Conservation (phyloP, 768 basidiomycete genomes). For the Podaxis mareebaensis region DNA sequence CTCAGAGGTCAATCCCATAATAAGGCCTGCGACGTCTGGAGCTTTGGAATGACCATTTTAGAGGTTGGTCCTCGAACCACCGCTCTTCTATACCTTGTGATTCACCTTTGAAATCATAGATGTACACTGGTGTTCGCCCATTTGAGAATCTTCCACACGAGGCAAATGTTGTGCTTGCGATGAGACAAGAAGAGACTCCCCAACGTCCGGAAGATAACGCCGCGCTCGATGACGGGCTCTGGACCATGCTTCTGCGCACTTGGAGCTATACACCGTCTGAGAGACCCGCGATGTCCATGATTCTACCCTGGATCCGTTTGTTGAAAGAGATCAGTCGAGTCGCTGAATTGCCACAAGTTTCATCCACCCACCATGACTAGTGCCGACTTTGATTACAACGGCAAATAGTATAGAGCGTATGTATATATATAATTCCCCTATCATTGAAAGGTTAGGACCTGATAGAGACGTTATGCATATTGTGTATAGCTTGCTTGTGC, state of each 20-base stretch:
- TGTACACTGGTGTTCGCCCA: not conserved
- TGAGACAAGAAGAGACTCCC: not conserved
- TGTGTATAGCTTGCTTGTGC: no score
- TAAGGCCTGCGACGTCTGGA: constrained; percentile 3
- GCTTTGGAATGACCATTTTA: not conserved
- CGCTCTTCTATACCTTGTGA: no score
- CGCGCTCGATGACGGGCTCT: not conserved
- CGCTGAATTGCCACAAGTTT: no score
- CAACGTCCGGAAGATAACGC: not conserved
- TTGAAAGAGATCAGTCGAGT: not conserved
- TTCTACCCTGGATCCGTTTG: not conserved
- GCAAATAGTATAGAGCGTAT: no score
- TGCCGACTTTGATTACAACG: no score
- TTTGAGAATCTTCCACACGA: not conserved
- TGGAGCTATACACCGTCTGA: not conserved
- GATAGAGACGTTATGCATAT: no score
- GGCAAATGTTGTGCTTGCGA: not conserved
- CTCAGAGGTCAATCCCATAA: not conserved
- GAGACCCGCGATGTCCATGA: not conserved
- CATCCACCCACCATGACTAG: no score
- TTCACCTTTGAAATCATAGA: not conserved
- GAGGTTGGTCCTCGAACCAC: not conserved
- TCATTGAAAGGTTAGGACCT: no score
- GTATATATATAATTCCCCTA: no score
- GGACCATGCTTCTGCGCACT: not conserved